These are phyloP conservation scores for Saccharata proteae DNA, from an alignment of 2,329 filamentous ascomycete species.

Conservation along the genomic window DNA sequence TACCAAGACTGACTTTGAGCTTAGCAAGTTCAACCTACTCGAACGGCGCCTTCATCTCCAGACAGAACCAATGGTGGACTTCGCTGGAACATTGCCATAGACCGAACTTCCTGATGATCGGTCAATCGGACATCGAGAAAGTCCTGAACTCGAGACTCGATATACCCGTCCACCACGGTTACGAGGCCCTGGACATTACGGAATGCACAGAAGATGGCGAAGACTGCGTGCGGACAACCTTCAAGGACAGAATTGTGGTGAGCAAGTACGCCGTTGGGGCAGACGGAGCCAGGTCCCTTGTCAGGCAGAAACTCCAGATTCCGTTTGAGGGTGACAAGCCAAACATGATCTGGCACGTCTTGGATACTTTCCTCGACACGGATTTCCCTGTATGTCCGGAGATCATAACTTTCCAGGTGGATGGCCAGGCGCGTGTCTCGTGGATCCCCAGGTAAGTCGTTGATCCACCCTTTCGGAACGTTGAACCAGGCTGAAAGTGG, in stretches of 20 bases:
- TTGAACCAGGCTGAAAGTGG: not conserved
- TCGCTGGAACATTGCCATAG: constrained; percentile 33
- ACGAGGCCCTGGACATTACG: constrained; percentile 5
- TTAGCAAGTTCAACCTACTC: constrained; percentile 37
- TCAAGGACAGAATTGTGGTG: constrained; percentile 6
- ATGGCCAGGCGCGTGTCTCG: constrained; percentile 34
- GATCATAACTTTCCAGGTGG: constrained; percentile 37
- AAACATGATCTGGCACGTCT: constrained; percentile 39
- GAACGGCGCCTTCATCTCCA: constrained; percentile 35
- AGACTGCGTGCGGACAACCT: constrained; percentile 6
- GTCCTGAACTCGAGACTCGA: constrained; percentile 26
- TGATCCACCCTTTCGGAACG: not conserved
- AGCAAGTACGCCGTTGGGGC: constrained; percentile 12
- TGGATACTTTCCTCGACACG: constrained; percentile 39
- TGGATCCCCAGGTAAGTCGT: constrained; percentile 33
- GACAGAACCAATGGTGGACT: constrained; percentile 38
- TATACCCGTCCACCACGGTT: constrained; percentile 22
- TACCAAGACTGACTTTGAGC: not conserved
- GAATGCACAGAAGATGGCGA: constrained; percentile 7
- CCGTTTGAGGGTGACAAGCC: constrained; percentile 36
- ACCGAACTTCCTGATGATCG: constrained; percentile 40
- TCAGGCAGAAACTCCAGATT: constrained; percentile 22
- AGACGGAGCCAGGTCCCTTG: constrained; percentile 12
- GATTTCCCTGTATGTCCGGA: constrained; percentile 35
- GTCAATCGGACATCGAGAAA: constrained; percentile 35